phyloP scores from a whole-genome alignment of 441 rosid genomes.

The Corymbia calophylla region DNA sequence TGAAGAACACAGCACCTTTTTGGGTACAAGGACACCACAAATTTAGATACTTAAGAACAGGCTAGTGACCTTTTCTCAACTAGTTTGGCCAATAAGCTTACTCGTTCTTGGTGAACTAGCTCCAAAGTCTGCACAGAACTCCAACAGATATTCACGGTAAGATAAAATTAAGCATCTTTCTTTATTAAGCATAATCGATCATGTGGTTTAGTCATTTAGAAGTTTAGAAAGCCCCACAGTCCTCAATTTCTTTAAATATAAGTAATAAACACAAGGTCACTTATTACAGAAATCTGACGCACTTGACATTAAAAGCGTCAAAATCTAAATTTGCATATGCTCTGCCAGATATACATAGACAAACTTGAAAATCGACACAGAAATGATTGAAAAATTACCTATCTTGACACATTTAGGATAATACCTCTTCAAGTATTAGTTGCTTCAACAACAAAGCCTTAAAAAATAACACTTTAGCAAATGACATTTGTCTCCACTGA shows the following conservation, averaged over 20 bases:
- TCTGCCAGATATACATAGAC: not conserved
- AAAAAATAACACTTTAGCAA: not conserved
- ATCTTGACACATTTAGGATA: not conserved
- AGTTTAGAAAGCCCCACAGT: not conserved
- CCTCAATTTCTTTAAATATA: not conserved
- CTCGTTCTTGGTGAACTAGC: conserved; percentile 46
- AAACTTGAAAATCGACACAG: not conserved
- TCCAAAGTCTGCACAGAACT: conserved; percentile 29
- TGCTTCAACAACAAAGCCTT: not conserved
- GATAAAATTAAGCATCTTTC: not conserved
- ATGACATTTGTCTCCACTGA: not conserved
- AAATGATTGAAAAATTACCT: not conserved
- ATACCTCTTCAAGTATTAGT: not conserved
- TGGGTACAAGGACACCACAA: not conserved
- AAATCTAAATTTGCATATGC: not conserved
- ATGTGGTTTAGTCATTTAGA: not conserved
- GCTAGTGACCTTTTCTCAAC: conserved; percentile 39
- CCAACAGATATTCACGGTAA: not conserved
- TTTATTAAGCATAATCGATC: not conserved
- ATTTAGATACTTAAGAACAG: conserved; percentile 3
- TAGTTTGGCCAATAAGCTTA: conserved; percentile 37
- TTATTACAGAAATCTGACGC: not conserved
- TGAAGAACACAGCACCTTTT: not conserved
- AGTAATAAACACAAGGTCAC: not conserved
- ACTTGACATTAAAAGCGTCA: not conserved